Evolutionary conservation across 805 yeast species (phyloP), one percentile per base, ranked within the genome.

Genomic region (Cyberlindnera euphorbiiphila): DNA sequence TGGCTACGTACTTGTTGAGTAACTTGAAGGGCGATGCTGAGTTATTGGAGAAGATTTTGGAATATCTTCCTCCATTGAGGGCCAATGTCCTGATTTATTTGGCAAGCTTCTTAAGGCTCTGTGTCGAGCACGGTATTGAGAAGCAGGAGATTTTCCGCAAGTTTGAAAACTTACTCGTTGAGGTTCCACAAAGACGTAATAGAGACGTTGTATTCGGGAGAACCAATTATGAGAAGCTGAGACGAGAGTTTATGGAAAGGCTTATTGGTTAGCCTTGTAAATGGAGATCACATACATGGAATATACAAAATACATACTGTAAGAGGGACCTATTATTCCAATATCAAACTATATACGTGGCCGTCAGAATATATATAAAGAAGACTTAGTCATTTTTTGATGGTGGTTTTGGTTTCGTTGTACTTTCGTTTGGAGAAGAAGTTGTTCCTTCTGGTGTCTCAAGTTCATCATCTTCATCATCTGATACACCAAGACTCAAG

Each of bases 21-120:
- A 46, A 42, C 24, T 49, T 50, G 19, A 46, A 51, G 29, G 47
- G 56, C 14, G 56, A 60, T 19, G 34, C 45, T 12, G 59, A 53
- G 30, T 56, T 62, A 24, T 48, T 59, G 34, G 58, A 62, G 14
- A 47, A 50, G 32, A 47, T 68, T 6, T 41, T 69, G 25, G 74
- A 69, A 30, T 55, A 50, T 5, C 42, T 69, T 8, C 70, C 72
- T 8, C 56, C 67, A 4, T 49, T 65, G 26, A 61, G 69, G 34
- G 67, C 67, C 19, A 69, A 69, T 38, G 62, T 66, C 9, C 46
- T 69, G 46, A 59, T 69, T 21, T 69, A 65, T 38, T 26, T 69
- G 20, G 50, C 59, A 13, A 60, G 66, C 9, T 68, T 69, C 45
- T 45, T 69, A 26, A 53, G 64, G n/a, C 40, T 58, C 11, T 60